Conservation (phyloP, 179 eudicot species). For the Gypsophila paniculata region DNA sequence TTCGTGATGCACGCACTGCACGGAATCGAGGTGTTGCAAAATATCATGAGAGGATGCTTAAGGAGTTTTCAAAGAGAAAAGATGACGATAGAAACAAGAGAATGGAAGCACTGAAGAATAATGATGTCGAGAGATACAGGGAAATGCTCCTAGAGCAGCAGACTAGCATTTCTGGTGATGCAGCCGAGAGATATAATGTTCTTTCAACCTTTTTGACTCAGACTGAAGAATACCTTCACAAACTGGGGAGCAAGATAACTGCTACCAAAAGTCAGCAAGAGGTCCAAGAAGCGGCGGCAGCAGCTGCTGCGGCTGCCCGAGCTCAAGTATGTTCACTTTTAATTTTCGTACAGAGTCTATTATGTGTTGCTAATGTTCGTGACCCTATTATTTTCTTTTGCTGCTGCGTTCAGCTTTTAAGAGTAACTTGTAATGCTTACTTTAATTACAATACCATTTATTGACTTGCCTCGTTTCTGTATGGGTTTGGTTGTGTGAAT, state of each 20-base stretch:
- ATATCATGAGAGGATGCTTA: slow-evolving; percentile 90
- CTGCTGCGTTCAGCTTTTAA: background rate
- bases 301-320: slow-evolving; percentile 85
- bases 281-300: slow-evolving; percentile 92
- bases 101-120: slow-evolving; percentile 98
- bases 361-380: background rate
- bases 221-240: slow-evolving; percentile 91
- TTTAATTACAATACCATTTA: background rate
- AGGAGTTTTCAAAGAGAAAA: slow-evolving; percentile 90
- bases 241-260: slow-evolving; percentile 86
- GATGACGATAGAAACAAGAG: slow-evolving; percentile 83
- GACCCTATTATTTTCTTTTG: background rate
- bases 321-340: slow-evolving; percentile 53
- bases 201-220: slow-evolving; percentile 87
- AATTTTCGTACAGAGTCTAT: slow-evolving; percentile 8
- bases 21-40: slow-evolving; percentile 94
- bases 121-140: slow-evolving; percentile 90
- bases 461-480: background rate
- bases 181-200: slow-evolving; percentile 82
- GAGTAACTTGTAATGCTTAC: background rate
- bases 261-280: slow-evolving; percentile 92
- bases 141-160: slow-evolving; percentile 98
- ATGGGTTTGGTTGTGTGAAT: background rate
- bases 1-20: slow-evolving; percentile 95
- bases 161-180: slow-evolving; percentile 83